phyloP scores from a whole-genome alignment of 2,329 filamentous ascomycete species.

The Aureobasidium mangrovei region DNA sequence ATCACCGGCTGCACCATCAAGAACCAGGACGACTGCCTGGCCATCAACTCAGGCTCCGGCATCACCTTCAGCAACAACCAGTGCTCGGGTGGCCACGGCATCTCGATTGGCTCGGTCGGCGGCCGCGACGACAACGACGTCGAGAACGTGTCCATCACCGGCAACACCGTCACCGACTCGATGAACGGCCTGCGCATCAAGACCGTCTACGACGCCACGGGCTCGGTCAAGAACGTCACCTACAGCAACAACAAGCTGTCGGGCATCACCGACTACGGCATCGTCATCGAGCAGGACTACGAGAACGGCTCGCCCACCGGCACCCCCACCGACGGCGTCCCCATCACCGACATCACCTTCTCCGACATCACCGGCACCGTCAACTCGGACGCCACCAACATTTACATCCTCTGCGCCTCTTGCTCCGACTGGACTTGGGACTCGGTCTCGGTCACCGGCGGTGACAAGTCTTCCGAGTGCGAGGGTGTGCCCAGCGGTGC shows the following conservation, averaged over 20 bases:
- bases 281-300: constrained; percentile 53
- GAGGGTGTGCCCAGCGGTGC: constrained; percentile 31
- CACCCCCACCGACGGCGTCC: constrained; percentile 39
- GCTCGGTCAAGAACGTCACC: constrained; percentile 44
- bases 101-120: constrained; percentile 49
- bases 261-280: constrained; percentile 45
- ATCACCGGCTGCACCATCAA: constrained; percentile 22
- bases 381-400: constrained; percentile 26
- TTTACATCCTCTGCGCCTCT: constrained; percentile 47
- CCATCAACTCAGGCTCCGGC: constrained; percentile 32
- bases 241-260: constrained; percentile 46
- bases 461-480: constrained; percentile 36
- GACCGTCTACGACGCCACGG: constrained; percentile 42
- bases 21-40: constrained; percentile 26
- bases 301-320: constrained; percentile 40
- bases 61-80: constrained; percentile 34
- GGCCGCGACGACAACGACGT: constrained; percentile 41
- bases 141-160: constrained; percentile 43
- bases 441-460: constrained; percentile 42
- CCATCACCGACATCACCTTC: constrained; percentile 44
- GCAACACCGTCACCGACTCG: constrained; percentile 40
- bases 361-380: constrained; percentile 39
- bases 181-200: constrained; percentile 47
- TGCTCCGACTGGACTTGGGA: constrained; percentile 48
- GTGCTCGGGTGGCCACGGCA: constrained; percentile 43